A percentile compares a stretch with the other conserved stretches of the same genome.
phyloP scores from a whole-genome alignment of 1,139 yeast species.

The Yamadazyma triangularis region DNA sequence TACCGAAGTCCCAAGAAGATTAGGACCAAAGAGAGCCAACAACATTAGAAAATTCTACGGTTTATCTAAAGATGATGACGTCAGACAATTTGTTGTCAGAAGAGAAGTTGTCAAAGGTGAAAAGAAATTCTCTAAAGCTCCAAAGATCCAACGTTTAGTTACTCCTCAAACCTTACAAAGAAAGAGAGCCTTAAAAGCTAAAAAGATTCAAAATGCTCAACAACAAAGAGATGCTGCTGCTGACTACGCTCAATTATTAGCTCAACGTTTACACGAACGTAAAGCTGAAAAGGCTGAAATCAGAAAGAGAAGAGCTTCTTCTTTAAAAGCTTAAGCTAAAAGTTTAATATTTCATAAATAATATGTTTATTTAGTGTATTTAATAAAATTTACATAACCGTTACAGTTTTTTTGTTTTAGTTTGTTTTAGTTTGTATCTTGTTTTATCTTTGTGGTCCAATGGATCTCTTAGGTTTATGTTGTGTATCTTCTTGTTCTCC shows the following conservation, averaged over 20 bases:
- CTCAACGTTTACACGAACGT: conserved; percentile 97
- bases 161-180: conserved; percentile 99
- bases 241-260: conserved; percentile 98
- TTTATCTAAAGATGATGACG: conserved; percentile 96
- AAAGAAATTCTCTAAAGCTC: conserved; percentile 99
- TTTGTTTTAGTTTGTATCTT: too few relatives aligned
- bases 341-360: conserved; percentile 6
- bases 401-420: too few relatives aligned
- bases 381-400: conserved; percentile 14
- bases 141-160: conserved; percentile 99
- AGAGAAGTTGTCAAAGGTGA: conserved; percentile 98
- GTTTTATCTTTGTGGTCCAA: too few relatives aligned
- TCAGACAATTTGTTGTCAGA: conserved; percentile 92
- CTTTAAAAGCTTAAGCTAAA: conserved; percentile 88
- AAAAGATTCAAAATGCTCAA: conserved; percentile 96
- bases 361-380: conserved; percentile 18
- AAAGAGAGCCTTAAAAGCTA: conserved; percentile 95
- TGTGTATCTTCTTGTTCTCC: too few relatives aligned
- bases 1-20: conserved; percentile 93
- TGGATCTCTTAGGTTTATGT: too few relatives aligned
- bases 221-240: conserved; percentile 99
- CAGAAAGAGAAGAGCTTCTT: conserved; percentile 99
- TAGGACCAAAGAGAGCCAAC: conserved; percentile 99
- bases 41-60: conserved; percentile 99
- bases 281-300: conserved; percentile 98